Evolutionary conservation across 129 eudicot species (phyloP).

Genomic region (Mikania micrantha): DNA sequence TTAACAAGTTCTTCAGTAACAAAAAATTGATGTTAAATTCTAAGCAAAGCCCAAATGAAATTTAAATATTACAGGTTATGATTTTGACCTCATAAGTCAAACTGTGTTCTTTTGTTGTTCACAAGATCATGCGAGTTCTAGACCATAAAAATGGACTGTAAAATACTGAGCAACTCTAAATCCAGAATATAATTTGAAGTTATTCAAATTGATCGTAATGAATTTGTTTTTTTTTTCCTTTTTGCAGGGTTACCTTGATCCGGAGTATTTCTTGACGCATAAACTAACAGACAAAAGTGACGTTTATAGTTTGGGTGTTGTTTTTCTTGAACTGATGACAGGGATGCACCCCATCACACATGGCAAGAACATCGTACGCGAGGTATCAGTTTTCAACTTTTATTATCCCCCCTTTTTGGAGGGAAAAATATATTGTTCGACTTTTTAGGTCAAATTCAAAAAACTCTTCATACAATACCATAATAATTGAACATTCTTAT

Average conservation of each 20-base stretch:
- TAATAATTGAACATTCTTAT: not conserved
- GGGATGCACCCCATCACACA: conserved; percentile 87
- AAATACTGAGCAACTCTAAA: not conserved
- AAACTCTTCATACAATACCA: not conserved
- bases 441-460: conserved; percentile 7
- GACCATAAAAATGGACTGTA: not conserved
- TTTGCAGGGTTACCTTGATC: conserved; percentile 94
- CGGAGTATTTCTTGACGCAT: conserved; percentile 85
- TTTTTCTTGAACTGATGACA: conserved; percentile 70
- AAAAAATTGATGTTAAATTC: not conserved
- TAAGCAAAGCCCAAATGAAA: not conserved
- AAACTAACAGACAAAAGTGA: conserved; percentile 91
- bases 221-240: not conserved
- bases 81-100: conserved; percentile 11
- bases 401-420: not conserved
- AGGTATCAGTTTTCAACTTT: conserved; percentile 36
- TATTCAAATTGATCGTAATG: not conserved
- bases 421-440: not conserved
- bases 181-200: not conserved
- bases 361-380: conserved; percentile 91
- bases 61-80: not conserved
- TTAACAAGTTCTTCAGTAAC: not conserved
- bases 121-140: not conserved
- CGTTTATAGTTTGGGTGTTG: conserved; percentile 91
- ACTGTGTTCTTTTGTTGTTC: not conserved